A percentile compares a stretch with the other conserved stretches of the same genome.
Evolutionary conservation across 176 grass and related monocot species (phyloP).

Genomic region (Hsuehochloa calcarea): DNA sequence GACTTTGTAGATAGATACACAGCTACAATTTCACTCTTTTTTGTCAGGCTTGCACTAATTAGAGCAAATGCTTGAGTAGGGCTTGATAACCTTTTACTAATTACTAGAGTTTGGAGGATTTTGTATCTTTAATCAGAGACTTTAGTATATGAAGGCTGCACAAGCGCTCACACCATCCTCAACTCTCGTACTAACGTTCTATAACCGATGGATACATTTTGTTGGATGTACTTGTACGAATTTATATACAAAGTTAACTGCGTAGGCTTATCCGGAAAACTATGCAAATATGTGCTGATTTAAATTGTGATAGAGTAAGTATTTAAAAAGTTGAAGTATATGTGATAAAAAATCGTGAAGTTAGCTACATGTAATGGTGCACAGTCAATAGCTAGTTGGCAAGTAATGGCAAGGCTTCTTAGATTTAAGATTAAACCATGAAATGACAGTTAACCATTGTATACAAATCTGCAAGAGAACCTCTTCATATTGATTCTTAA

Average conservation of each 20-base stretch:
- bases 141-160: background rate
- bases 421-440: background rate
- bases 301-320: background rate
- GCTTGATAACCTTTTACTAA: background rate
- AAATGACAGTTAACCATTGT: background rate
- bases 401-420: background rate
- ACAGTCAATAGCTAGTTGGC: background rate
- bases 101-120: background rate
- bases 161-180: background rate
- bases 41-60: background rate
- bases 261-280: background rate
- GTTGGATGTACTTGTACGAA: background rate
- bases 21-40: background rate
- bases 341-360: background rate
- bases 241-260: background rate
- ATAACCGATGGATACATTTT: background rate
- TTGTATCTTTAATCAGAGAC: background rate
- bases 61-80: background rate
- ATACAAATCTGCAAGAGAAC: background rate
- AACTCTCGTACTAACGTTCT: background rate
- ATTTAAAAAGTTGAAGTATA: background rate
- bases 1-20: background rate
- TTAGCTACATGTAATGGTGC: background rate
- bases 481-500: background rate
- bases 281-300: background rate